Base-by-base conservation (phyloP, 495 filamentous ascomycete genomes). In the Hypoxylon fuscum region DNA sequence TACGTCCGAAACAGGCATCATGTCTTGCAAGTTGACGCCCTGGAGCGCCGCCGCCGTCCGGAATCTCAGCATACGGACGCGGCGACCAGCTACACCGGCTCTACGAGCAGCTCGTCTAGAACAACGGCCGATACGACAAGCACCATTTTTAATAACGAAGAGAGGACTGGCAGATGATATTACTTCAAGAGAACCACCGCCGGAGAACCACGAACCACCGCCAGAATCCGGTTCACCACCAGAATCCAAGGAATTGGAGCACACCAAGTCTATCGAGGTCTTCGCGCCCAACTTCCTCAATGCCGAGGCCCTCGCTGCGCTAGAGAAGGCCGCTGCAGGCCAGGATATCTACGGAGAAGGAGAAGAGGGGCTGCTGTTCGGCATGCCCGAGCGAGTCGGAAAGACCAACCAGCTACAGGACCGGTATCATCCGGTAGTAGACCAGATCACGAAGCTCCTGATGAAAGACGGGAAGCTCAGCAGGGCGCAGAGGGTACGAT, bases 391-490 rank as follows among this genome's bases (percentile, higher is more conserved):
- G n/a, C 74, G 86, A 20, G 84, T 87, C 15, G 78, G 86, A 15
- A 80, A 82, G 22, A 77, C 84, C 9, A 71, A 82, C 53, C 81
- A 92, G 70, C 76, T 90, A 62, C 87, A 90, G 59, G 74, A 90
- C 57, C 84, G 95, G 51, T 96, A 97, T 71, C 88, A 96, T 66
- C 82, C 90, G 2, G 73, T 97, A 18, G 77, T 98, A 27, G 77
- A 87, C 40, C 95, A 96, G 78, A 80, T 97, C 62, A 96, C 91
- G 14, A 93, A 92, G 74, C 82, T 96, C 50, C 60, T 98, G 49
- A 98, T 98, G 94, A 77, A 79, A 59, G 83, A 96, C 76, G 95
- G 95, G 43, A 96, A 97, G 76, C 79, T 93, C 68, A 85, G 85
- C 66, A 79, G 81, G 74, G 93, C 92, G 17, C 90, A 97, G 73